Percentiles rank a stretch among this genome's conserved stretches.
These are phyloP conservation scores for Aspergillus floridensis DNA, from an alignment of 2,329 filamentous ascomycete genomes.

Conservation along the genomic window DNA sequence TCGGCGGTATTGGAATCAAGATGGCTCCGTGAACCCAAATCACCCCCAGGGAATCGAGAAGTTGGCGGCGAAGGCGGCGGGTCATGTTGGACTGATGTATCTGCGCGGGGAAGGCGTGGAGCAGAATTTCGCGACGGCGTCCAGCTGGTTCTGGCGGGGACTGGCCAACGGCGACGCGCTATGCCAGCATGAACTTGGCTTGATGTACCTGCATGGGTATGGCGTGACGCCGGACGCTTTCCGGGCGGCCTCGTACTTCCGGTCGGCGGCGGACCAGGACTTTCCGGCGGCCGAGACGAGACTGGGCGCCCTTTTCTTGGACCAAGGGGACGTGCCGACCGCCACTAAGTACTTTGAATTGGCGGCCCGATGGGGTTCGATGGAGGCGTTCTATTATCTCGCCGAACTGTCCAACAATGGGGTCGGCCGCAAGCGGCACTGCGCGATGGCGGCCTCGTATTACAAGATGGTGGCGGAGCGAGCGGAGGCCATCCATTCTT, in stretches of 20 bases:
- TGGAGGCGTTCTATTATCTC: constrained; percentile 89
- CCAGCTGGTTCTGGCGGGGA: constrained; percentile 80
- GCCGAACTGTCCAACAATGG: constrained; percentile 82
- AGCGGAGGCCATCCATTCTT: constrained; percentile 69
- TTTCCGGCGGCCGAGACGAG: constrained; percentile 77
- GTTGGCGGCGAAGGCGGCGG: constrained; percentile 77
- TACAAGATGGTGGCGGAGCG: constrained; percentile 78
- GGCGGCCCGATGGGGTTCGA: constrained; percentile 75
- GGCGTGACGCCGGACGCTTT: constrained; percentile 68
- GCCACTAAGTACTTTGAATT: constrained; percentile 86
- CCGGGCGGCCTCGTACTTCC: constrained; percentile 73
- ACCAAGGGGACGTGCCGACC: constrained; percentile 78
- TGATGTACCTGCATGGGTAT: constrained; percentile 79
- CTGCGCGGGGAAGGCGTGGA: constrained; percentile 79
- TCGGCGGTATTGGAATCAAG: constrained; percentile 75
- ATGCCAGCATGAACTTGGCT: constrained; percentile 77
- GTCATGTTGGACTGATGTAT: constrained; percentile 85
- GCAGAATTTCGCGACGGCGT: constrained; percentile 73
- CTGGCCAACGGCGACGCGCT: constrained; percentile 72
- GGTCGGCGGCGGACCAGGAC: constrained; percentile 76
- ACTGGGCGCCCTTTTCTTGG: constrained; percentile 78
- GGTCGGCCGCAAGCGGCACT: constrained; percentile 75
- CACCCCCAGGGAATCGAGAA: constrained; percentile 71
- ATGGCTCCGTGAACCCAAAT: constrained; percentile 71
- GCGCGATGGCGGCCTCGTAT: constrained; percentile 71